These are phyloP conservation scores for Lasiosphaeris hirsuta DNA, from an alignment of 495 filamentous ascomycete species.

Conservation along the genomic window DNA sequence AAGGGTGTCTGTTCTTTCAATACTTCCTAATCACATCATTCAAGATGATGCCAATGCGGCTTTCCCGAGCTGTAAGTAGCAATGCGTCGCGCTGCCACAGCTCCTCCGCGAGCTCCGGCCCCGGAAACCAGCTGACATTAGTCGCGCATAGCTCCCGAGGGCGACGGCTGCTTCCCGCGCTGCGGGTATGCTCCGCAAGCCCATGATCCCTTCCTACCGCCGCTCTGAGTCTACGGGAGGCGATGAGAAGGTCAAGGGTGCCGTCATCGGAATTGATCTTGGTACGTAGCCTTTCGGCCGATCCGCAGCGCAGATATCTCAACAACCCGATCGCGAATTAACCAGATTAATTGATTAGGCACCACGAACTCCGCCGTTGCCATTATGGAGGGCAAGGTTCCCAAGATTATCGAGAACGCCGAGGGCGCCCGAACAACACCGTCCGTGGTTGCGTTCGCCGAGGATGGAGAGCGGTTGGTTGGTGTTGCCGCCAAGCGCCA, in stretches of 20 bases:
- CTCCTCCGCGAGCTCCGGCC: constrained; percentile 16
- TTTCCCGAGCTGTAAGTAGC: constrained; percentile 63
- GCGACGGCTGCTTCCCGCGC: constrained; percentile 53
- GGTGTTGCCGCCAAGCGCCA: constrained; percentile 99
- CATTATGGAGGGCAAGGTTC: constrained; percentile 93
- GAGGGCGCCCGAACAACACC: constrained; percentile 89
- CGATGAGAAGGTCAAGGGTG: constrained; percentile 82
- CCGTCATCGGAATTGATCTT: constrained; percentile 98
- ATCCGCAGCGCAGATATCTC: not conserved
- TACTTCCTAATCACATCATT: constrained; percentile 36
- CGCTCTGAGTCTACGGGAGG: constrained; percentile 69
- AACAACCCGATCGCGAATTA: constrained; percentile 15
- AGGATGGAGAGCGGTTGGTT: constrained; percentile 95
- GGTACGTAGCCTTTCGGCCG: constrained; percentile 56
- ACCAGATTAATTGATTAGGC: constrained; percentile 45
- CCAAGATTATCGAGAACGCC: constrained; percentile 96
- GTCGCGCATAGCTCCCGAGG: constrained; percentile 48
- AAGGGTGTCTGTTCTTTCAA: constrained; percentile 21
- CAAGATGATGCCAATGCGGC: constrained; percentile 63
- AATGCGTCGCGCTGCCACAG: constrained; percentile 7
- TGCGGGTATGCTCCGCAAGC: constrained; percentile 52
- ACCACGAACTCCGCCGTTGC: constrained; percentile 99
- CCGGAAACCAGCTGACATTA: constrained; percentile 17
- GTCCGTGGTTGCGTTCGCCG: constrained; percentile 93
- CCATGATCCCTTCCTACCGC: constrained; percentile 48